A percentile compares a stretch with the other conserved stretches of the same genome.
Evolutionary conservation across 2,329 filamentous ascomycete species (phyloP).

Genomic region (Hymenoscyphus scutula): DNA sequence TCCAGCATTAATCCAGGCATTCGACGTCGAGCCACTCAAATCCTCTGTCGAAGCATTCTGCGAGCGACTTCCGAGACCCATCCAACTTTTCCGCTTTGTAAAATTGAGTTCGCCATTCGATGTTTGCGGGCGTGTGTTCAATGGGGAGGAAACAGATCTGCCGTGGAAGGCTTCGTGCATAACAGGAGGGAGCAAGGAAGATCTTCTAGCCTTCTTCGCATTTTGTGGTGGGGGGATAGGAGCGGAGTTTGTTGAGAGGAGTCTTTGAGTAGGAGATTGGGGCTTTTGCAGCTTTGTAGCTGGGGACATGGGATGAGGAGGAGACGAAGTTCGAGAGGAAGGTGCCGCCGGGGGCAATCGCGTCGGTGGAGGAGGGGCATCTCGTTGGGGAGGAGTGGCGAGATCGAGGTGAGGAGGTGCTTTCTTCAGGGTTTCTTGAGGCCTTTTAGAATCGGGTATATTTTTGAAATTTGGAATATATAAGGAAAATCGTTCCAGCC

Average conservation of each 20-base stretch:
- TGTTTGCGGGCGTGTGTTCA: slow-evolving; percentile 11
- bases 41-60: slow-evolving; percentile 21
- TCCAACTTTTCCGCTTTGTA: slow-evolving; percentile 25
- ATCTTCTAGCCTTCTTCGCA: background rate
- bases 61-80: slow-evolving; percentile 19
- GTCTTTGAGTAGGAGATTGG: slow-evolving; percentile 13
- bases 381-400: background rate
- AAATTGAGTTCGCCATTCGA: slow-evolving; percentile 17
- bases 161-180: background rate
- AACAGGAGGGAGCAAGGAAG: background rate
- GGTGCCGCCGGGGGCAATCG: slow-evolving; percentile 3
- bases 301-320: background rate
- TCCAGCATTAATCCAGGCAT: slow-evolving; percentile 55
- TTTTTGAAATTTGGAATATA: slow-evolving; percentile 18
- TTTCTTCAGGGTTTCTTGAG: slow-evolving; percentile 16
- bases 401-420: background rate
- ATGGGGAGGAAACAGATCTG: slow-evolving; percentile 20
- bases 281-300: slow-evolving; percentile 10
- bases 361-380: slow-evolving; percentile 3
- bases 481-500: slow-evolving; percentile 18
- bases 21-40: background rate
- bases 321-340: background rate
- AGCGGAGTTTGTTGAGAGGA: background rate
- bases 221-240: background rate
- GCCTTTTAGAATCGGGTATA: slow-evolving; percentile 18